Conservation (phyloP, 2,329 filamentous ascomycete genomes). For the Fusarium pseudocircinatum region DNA sequence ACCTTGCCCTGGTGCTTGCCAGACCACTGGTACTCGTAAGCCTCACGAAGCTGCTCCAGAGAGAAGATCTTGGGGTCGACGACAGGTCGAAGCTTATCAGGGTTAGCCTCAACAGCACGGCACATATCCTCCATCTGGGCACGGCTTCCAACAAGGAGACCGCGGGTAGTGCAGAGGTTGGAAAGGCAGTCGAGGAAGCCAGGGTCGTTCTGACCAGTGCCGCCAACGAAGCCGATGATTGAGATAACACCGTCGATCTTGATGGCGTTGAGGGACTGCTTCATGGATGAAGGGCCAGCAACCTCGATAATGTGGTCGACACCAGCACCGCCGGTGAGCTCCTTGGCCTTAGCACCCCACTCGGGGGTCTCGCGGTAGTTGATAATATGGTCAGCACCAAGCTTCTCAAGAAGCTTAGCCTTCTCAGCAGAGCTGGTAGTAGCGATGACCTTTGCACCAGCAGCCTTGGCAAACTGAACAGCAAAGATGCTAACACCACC, state of each 20-base stretch:
- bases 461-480: slow-evolving; percentile 65
- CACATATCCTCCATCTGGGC: slow-evolving; percentile 63
- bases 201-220: slow-evolving; percentile 40
- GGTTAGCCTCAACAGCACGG: slow-evolving; percentile 58
- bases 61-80: slow-evolving; percentile 57
- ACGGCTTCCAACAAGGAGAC: slow-evolving; percentile 57
- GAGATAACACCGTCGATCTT: slow-evolving; percentile 58
- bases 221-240: slow-evolving; percentile 52
- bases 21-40: slow-evolving; percentile 53
- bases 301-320: slow-evolving; percentile 61
- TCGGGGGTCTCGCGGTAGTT: slow-evolving; percentile 58
- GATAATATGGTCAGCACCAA: slow-evolving; percentile 61
- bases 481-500: slow-evolving; percentile 75
- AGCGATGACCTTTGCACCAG: slow-evolving; percentile 59
- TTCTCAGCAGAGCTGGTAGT: slow-evolving; percentile 60
- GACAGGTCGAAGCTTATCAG: slow-evolving; percentile 55
- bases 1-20: slow-evolving; percentile 54
- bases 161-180: slow-evolving; percentile 54
- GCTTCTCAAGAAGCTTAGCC: slow-evolving; percentile 53
- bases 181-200: slow-evolving; percentile 48
- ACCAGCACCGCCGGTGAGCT: slow-evolving; percentile 55
- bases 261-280: slow-evolving; percentile 57
- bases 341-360: slow-evolving; percentile 57
- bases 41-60: slow-evolving; percentile 57
- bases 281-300: slow-evolving; percentile 55